Conservation (phyloP, 2,329 filamentous ascomycete species). For the Gyromitra esculenta region DNA sequence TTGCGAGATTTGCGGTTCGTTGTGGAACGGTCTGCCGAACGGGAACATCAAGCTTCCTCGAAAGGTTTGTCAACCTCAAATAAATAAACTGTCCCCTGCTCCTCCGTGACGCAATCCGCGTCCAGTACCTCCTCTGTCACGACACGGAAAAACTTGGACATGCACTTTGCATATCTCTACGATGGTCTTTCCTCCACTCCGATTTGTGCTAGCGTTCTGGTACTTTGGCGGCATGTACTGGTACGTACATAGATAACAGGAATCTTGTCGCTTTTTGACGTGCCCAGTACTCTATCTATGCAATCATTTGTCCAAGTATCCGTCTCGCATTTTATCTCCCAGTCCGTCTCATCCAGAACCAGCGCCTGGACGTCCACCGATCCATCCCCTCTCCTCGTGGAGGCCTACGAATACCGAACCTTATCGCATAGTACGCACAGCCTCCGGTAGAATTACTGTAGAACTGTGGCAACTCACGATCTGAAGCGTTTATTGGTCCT, state of each 20-base stretch:
- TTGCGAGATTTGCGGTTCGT: slow-evolving; percentile 24
- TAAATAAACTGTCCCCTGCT: slow-evolving; percentile 16
- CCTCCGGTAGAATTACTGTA: no score
- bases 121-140: not conserved
- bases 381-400: slow-evolving; percentile 16
- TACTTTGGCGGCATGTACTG: slow-evolving; percentile 14
- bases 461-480: no score
- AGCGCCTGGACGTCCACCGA: slow-evolving; percentile 3
- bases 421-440: slow-evolving; percentile 6
- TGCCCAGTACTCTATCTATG: slow-evolving; percentile 7
- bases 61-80: slow-evolving; percentile 15
- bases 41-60: slow-evolving; percentile 3
- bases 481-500: no score
- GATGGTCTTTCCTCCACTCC: not conserved
- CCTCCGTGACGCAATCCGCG: slow-evolving; percentile 37
- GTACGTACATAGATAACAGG: slow-evolving; percentile 36
- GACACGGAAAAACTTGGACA: slow-evolving; percentile 1
- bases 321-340: not conserved
- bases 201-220: slow-evolving; percentile 11
- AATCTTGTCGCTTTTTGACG: not conserved
- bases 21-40: slow-evolving; percentile 27
- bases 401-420: slow-evolving; percentile 1
- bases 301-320: slow-evolving; percentile 5
- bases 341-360: not conserved
- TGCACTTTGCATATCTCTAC: slow-evolving; percentile 5